A percentile compares a stretch with the other conserved stretches of the same genome.
These are phyloP conservation scores for Truncatella angustata DNA, from an alignment of 2,329 filamentous ascomycete species.

Conservation along the genomic window DNA sequence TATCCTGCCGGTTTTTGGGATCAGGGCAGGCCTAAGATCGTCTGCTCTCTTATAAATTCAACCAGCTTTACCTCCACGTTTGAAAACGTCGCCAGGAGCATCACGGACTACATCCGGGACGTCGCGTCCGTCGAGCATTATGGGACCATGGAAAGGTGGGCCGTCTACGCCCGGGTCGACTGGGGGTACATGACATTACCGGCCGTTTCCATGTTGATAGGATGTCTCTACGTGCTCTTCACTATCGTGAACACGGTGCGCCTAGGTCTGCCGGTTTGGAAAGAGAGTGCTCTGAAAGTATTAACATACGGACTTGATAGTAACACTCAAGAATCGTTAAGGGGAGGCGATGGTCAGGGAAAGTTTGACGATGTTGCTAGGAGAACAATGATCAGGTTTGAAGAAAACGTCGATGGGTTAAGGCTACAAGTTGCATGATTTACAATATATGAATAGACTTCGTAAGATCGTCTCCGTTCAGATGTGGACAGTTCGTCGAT, in stretches of 20 bases:
- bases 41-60: background rate
- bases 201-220: background rate
- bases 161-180: conserved; percentile 16
- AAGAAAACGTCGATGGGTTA: background rate
- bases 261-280: background rate
- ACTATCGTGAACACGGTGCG: background rate
- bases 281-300: background rate
- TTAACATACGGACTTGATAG: background rate
- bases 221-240: background rate
- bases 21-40: background rate
- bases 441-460: background rate
- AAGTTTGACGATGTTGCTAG: background rate
- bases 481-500: no score
- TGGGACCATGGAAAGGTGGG: conserved; percentile 15
- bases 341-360: background rate
- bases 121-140: conserved; percentile 2
- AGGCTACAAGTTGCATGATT: background rate
- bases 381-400: background rate
- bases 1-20: background rate
- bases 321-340: background rate
- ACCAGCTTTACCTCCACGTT: conserved; percentile 11
- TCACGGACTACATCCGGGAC: conserved; percentile 18
- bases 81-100: conserved; percentile 13
- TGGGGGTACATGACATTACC: conserved; percentile 13
- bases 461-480: no score